Conservation (phyloP, 306 rosid genomes). For the Potentilla sterilis region DNA sequence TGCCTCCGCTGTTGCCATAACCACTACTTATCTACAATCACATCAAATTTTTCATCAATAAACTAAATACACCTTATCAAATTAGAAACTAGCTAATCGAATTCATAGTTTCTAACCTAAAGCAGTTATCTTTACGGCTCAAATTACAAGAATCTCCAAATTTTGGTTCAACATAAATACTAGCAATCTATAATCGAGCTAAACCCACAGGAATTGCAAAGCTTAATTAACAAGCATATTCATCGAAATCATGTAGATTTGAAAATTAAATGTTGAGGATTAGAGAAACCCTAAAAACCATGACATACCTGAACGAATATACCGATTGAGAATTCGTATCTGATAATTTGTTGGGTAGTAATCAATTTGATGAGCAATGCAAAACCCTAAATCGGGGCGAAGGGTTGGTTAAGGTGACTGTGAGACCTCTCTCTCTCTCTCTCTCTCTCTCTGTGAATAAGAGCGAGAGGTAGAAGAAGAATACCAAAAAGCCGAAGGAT, state of each 20-base stretch:
- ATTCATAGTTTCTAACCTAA: too few species aligned
- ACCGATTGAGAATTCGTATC: neutral
- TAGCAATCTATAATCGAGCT: neutral
- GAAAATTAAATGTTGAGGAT: neutral
- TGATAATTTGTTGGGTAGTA: neutral
- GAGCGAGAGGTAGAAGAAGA: neutral
- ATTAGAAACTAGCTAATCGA: too few species aligned
- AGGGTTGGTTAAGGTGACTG: neutral
- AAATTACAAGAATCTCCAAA: neutral
- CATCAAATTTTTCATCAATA: neutral
- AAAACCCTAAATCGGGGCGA: conserved; percentile 9
- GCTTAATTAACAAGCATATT: neutral
- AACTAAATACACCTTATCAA: neutral
- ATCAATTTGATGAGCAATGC: neutral
- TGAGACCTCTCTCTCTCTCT: too few species aligned
- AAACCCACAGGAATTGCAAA: neutral
- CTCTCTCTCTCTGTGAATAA: neutral
- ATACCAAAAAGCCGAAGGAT: neutral
- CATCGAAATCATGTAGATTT: neutral
- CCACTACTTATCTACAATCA: conserved; percentile 35
- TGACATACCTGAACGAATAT: conserved; percentile 16
- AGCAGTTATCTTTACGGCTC: neutral
- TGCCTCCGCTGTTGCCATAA: conserved; percentile 73
- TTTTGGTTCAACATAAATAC: neutral
- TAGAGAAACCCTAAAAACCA: neutral